phyloP scores from a whole-genome alignment of 176 grass and related monocot species.

The Zoysia pacifica region DNA sequence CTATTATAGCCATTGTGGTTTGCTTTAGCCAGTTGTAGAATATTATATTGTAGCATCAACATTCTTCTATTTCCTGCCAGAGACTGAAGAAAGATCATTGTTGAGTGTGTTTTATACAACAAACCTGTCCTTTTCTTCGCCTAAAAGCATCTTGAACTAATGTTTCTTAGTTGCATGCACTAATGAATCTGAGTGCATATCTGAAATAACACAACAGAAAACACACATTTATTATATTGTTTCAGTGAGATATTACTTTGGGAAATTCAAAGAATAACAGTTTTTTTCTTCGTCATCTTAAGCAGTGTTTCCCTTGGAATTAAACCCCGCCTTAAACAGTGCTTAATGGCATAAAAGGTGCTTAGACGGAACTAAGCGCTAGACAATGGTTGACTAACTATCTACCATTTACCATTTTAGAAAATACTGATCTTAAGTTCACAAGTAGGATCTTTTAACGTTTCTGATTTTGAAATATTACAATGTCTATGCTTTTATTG shows the following conservation, averaged over 20 bases:
- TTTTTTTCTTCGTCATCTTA: no score
- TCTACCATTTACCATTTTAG: no score
- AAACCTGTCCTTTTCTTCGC: not conserved
- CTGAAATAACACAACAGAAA: not conserved
- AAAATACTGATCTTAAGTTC: not conserved
- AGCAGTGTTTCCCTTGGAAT: no score
- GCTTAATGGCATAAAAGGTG: no score
- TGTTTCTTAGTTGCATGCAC: not conserved
- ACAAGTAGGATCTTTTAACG: not conserved
- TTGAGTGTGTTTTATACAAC: not conserved
- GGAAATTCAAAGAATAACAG: no score
- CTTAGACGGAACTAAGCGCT: no score
- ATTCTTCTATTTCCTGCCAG: constrained; percentile 1
- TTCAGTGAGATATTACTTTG: no score
- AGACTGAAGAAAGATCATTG: not conserved
- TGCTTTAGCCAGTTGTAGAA: not conserved
- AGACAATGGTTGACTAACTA: no score
- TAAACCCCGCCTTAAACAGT: no score
- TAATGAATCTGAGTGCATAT: not conserved
- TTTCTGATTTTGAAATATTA: constrained; percentile 16
- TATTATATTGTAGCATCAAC: not conserved
- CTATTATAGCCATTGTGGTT: not conserved
- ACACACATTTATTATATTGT: no score
- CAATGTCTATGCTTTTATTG: not conserved
- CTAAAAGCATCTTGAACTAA: not conserved